Evolutionary conservation across 352 stramenopile genomes (phyloP).

Genomic region (Globisporangium splendens): DNA sequence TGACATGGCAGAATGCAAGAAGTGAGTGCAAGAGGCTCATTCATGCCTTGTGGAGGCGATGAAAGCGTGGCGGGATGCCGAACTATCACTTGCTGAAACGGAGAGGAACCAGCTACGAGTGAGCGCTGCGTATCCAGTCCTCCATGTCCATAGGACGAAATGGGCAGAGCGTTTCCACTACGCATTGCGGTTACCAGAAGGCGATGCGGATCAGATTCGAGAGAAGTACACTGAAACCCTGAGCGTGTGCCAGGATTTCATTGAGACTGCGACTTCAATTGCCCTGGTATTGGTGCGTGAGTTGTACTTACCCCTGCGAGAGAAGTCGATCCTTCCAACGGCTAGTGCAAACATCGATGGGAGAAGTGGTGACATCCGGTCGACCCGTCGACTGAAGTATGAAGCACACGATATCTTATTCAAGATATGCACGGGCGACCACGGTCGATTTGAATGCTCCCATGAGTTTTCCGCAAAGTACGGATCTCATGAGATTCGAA

Average conservation of each 20-base stretch:
- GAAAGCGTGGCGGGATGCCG: slow-evolving; percentile 69
- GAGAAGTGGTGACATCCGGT: slow-evolving; percentile 59
- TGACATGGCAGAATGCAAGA: slow-evolving; percentile 42
- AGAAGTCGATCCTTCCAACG: slow-evolving; percentile 77
- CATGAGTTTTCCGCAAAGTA: slow-evolving; percentile 88
- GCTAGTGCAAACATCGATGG: slow-evolving; percentile 59
- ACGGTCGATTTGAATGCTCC: slow-evolving; percentile 88
- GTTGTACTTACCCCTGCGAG: slow-evolving; percentile 55
- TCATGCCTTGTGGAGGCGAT: slow-evolving; percentile 57
- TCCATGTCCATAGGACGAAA: slow-evolving; percentile 42
- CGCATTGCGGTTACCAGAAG: slow-evolving; percentile 41
- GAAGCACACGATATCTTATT: slow-evolving; percentile 89
- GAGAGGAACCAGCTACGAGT: slow-evolving; percentile 47
- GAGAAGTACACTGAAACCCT: slow-evolving; percentile 84
- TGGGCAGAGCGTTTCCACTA: slow-evolving; percentile 67
- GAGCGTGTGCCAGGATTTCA: slow-evolving; percentile 87
- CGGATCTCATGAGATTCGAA: slow-evolving; percentile 72
- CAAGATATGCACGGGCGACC: slow-evolving; percentile 87
- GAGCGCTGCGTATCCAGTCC: slow-evolving; percentile 37
- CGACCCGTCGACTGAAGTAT: slow-evolving; percentile 59
- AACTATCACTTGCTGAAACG: slow-evolving; percentile 53
- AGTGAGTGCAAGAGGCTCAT: slow-evolving; percentile 50
- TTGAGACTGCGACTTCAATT: slow-evolving; percentile 64
- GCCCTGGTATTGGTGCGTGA: slow-evolving; percentile 83
- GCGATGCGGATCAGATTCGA: slow-evolving; percentile 36